Percentiles rank a stretch among this genome's conserved stretches.
Conservation (phyloP, 192 early-diverging fungal species). For the Backusella psychrophila region DNA sequence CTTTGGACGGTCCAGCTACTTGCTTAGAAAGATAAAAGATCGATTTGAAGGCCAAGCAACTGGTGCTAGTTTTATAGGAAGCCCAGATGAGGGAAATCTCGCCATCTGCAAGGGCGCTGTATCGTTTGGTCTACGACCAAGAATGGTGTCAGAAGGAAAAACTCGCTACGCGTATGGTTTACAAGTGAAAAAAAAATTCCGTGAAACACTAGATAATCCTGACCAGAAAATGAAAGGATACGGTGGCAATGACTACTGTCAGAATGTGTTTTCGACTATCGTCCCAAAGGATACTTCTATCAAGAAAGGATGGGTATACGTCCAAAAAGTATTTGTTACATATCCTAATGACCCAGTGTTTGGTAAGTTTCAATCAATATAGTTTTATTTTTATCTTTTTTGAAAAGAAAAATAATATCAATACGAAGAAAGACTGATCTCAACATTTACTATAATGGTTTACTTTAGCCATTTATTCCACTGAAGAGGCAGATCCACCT, state of each 20-base stretch:
- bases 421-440: background rate
- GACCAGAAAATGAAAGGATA: background rate
- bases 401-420: no score
- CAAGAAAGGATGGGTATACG: background rate
- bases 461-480: background rate
- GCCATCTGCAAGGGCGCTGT: constrained; percentile 54
- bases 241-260: background rate
- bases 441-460: background rate
- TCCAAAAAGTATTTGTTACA: background rate
- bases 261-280: background rate
- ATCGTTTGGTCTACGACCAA: constrained; percentile 45
- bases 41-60: constrained; percentile 24
- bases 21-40: constrained; percentile 41
- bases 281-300: background rate
- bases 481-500: background rate
- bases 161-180: constrained; percentile 47
- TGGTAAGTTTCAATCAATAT: background rate
- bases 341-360: background rate
- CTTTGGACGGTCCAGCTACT: constrained; percentile 51
- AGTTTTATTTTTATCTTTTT: background rate
- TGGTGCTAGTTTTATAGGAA: constrained; percentile 46
- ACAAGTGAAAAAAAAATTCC: constrained; percentile 39
- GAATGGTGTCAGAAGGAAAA: constrained; percentile 42
- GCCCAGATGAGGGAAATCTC: constrained; percentile 39
- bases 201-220: background rate